These are phyloP conservation scores for Colletotrichum orchidophilum DNA, from an alignment of 2,329 filamentous ascomycete genomes.

Conservation along the genomic window DNA sequence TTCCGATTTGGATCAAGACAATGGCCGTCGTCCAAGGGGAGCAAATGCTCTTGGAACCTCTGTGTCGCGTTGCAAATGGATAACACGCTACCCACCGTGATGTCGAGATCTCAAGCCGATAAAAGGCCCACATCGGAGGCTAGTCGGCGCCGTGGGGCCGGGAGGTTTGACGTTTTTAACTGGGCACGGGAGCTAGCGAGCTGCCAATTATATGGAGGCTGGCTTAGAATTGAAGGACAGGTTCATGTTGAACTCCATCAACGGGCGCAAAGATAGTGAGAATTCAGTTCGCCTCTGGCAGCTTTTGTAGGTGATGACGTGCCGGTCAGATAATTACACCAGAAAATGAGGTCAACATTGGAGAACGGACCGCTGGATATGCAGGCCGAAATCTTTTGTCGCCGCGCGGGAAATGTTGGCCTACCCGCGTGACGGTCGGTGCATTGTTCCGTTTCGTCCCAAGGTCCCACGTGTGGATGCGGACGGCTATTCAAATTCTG, in stretches of 20 bases:
- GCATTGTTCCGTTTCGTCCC: slow-evolving; percentile 32
- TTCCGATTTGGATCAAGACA: not conserved
- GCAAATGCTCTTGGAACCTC: not conserved
- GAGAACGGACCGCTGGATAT: not conserved
- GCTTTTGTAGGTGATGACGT: slow-evolving; percentile 10
- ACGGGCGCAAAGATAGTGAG: not conserved
- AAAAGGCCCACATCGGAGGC: slow-evolving; percentile 5
- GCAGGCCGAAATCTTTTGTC: not conserved
- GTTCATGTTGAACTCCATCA: not conserved
- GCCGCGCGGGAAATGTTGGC: not conserved
- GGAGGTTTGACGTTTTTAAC: slow-evolving; percentile 27
- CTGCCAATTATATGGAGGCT: slow-evolving; percentile 11
- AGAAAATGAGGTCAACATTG: slow-evolving; percentile 1
- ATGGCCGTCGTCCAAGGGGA: not conserved
- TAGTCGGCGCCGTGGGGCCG: slow-evolving; percentile 20
- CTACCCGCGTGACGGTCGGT: slow-evolving; percentile 7
- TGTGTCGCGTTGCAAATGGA: slow-evolving; percentile 17
- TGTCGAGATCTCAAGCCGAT: not conserved
- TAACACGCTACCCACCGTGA: not conserved
- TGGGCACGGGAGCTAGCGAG: slow-evolving; percentile 7
- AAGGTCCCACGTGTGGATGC: slow-evolving; percentile 21
- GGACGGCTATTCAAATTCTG: slow-evolving; percentile 14
- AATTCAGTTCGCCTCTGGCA: slow-evolving; percentile 6
- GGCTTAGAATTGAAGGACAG: not conserved
- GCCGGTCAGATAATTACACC: slow-evolving; percentile 1